Percentiles rank a stretch among this genome's conserved stretches.
Conservation (phyloP, 2,329 filamentous ascomycete species). For the Hymenoscyphus albidus region DNA sequence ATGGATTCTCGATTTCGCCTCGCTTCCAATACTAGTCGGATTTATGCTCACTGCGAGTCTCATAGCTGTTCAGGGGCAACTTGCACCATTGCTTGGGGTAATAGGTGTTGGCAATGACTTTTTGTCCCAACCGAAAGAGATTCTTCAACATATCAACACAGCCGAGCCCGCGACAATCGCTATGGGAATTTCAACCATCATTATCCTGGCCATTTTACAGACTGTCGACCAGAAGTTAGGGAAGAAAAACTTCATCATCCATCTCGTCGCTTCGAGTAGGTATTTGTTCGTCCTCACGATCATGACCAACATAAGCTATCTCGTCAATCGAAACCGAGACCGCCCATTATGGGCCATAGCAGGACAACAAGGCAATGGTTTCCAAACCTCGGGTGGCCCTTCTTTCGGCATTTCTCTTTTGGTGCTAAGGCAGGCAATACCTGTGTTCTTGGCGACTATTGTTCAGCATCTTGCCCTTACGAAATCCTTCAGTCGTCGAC, state of each 20-base stretch:
- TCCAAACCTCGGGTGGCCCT: constrained; percentile 47
- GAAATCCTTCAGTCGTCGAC: constrained; percentile 58
- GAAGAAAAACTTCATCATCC: constrained; percentile 52
- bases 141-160: constrained; percentile 52
- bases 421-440: constrained; percentile 51
- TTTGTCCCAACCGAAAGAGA: constrained; percentile 55
- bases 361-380: constrained; percentile 53
- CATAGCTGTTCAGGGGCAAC: constrained; percentile 62
- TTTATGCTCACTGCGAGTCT: constrained; percentile 65
- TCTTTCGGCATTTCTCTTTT: constrained; percentile 31
- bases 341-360: constrained; percentile 53
- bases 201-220: constrained; percentile 54
- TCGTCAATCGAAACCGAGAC: constrained; percentile 49
- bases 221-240: constrained; percentile 57
- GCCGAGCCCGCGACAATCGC: constrained; percentile 56
- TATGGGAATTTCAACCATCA: constrained; percentile 50
- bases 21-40: constrained; percentile 58
- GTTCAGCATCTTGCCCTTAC: constrained; percentile 63
- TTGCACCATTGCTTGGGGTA: constrained; percentile 38
- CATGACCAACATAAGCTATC: constrained; percentile 61
- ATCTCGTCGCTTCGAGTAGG: constrained; percentile 56
- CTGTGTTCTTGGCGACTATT: constrained; percentile 31
- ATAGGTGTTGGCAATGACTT: constrained; percentile 46
- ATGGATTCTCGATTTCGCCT: constrained; percentile 64
- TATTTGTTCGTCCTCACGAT: constrained; percentile 58